Conservation (phyloP, 2,329 filamentous ascomycete species). For the Fusarium albidum region DNA sequence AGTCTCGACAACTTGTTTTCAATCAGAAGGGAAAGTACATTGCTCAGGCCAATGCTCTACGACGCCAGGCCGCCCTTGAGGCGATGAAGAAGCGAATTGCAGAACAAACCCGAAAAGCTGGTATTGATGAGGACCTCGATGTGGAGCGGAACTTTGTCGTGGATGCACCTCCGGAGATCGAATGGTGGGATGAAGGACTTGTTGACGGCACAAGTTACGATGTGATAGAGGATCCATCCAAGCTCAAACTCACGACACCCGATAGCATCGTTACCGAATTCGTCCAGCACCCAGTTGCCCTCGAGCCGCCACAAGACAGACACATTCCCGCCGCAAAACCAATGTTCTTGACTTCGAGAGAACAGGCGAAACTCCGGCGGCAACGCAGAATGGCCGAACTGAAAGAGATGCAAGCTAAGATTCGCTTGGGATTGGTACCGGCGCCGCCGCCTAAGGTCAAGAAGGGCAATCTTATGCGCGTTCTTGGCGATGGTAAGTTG, state of each 20-base stretch:
- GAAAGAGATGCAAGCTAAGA: conserved; percentile 97
- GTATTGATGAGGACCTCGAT: conserved; percentile 89
- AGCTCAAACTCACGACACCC: conserved; percentile 76
- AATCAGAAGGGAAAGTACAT: conserved; percentile 98
- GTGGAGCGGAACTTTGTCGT: conserved; percentile 90
- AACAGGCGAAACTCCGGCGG: conserved; percentile 89
- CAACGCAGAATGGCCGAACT: conserved; percentile 91
- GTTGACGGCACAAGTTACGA: conserved; percentile 80
- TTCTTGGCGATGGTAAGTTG: conserved; percentile 79
- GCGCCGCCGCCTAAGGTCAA: conserved; percentile 96
- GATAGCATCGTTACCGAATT: conserved; percentile 91
- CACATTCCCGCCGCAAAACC: conserved; percentile 81
- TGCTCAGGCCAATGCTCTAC: conserved; percentile 87
- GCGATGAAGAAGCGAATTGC: conserved; percentile 95
- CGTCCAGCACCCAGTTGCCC: conserved; percentile 89
- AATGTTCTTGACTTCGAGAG: conserved; percentile 90
- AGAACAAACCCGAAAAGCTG: conserved; percentile 85
- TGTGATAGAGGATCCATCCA: conserved; percentile 68
- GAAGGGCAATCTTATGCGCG: conserved; percentile 96
- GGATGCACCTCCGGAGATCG: conserved; percentile 83
- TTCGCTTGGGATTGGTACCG: conserved; percentile 86
- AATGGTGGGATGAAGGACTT: conserved; percentile 98
- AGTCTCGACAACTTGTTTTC: conserved; percentile 82
- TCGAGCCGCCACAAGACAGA: conserved; percentile 92
- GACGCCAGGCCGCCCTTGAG: conserved; percentile 87